A percentile compares a stretch with the other conserved stretches of the same genome.
Conservation (phyloP, 2,329 filamentous ascomycete genomes). For the Basipetospora chlamydospora region DNA sequence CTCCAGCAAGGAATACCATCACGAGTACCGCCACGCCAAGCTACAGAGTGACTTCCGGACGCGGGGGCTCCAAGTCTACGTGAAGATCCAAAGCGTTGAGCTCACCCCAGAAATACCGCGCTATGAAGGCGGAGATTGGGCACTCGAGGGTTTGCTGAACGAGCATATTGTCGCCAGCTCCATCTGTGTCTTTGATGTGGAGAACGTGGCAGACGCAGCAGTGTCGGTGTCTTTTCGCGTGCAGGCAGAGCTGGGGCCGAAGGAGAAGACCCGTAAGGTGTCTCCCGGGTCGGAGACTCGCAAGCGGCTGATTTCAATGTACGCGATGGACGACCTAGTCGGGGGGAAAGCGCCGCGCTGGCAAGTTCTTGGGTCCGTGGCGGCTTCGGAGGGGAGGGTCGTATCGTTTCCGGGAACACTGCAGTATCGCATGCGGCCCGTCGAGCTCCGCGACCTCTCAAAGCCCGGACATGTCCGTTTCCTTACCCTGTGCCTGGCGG, state of each 20-base stretch:
- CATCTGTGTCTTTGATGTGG: slow-evolving; percentile 1
- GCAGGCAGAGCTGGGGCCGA: neutral
- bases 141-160: slow-evolving; percentile 1
- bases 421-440: slow-evolving; percentile 3
- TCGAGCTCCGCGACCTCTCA: neutral
- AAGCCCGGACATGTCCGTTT: slow-evolving; percentile 4
- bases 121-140: slow-evolving; percentile 1
- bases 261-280: neutral
- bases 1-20: neutral
- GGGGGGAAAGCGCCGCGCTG: neutral
- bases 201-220: slow-evolving; percentile 2
- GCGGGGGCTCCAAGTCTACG: slow-evolving; percentile 2
- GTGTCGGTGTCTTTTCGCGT: neutral
- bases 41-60: slow-evolving; percentile 2
- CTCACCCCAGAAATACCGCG: slow-evolving; percentile 2
- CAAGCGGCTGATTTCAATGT: neutral
- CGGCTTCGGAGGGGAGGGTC: neutral
- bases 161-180: slow-evolving; percentile 5
- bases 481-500: slow-evolving; percentile 1
- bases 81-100: slow-evolving; percentile 5
- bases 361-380: slow-evolving; percentile 3
- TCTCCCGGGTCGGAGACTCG: neutral
- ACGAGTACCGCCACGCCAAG: slow-evolving; percentile 2
- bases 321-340: slow-evolving; percentile 1
- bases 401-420: slow-evolving; percentile 1